Evolutionary conservation across 2,329 filamentous ascomycete genomes (phyloP), one percentile per base, ranked within the genome.

Genomic region (Colletotrichum horii): DNA sequence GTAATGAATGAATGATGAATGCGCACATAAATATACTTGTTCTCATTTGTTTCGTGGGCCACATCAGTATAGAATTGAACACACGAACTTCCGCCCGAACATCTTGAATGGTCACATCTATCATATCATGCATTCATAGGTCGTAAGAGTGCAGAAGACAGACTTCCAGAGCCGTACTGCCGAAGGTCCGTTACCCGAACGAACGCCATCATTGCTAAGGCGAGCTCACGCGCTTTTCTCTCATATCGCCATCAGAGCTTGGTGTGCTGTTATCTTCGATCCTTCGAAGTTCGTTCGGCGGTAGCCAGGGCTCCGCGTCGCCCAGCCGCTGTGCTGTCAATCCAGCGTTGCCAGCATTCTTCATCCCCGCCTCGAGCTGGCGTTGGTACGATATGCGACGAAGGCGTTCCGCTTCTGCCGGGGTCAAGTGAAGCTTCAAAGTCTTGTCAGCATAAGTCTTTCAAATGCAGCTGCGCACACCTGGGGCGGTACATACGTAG

Each of bases 291-390:
- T 75, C 71, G 30, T 15, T 24, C 11, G 71, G 74, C 14, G 74
- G 71, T 19, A 71, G 55, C 76, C 76, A 77, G 24, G 74, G 74
- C n/a, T 78, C 77, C 6, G 83, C 79, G 71, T 88, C 85, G 4
- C 85, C 86, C 30, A 85, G 79, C 5, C 82, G 80, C 78, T 89
- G 86, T 5, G 80, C 82, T 8, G 85, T 87, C 68, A 87, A 77
- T 1, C 88, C 88, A 4, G 85, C 83, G 32, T 83, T 84, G 1
- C 87, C 88, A 0, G 89, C 86, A 26, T 85, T 83, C 66, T 79
- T 83, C 81, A 88, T 85, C 0, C 90, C 89, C 6, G 86, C 85
- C 76, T 88, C 88, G n/a, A 90, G 73, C 78, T 92, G 90, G 61
- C 86, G 84, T 79, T 90, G 85, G 78, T 90, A 90, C 26, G 87